phyloP scores from a whole-genome alignment of 2,329 filamentous ascomycete genomes.

The Hymenoscyphus occultus region DNA sequence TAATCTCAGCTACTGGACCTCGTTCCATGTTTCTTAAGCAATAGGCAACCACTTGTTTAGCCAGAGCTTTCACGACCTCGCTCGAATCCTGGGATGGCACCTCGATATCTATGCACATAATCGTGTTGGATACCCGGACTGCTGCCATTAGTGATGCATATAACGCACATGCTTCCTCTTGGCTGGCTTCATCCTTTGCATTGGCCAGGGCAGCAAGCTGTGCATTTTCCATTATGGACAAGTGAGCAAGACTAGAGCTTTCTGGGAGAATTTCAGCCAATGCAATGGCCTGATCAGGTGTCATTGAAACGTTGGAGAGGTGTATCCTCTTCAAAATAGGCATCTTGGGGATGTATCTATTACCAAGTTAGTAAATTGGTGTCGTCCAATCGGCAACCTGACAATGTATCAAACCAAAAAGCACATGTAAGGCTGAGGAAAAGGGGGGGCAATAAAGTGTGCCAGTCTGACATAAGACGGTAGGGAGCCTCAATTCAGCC shows the following conservation, averaged over 20 bases:
- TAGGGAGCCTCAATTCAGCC: conserved; percentile 12
- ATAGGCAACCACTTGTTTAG: conserved; percentile 92
- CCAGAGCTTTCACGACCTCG: conserved; percentile 86
- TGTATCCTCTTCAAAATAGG: conserved; percentile 77
- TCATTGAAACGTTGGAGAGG: conserved; percentile 78
- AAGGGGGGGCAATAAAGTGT: not conserved
- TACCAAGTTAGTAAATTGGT: conserved; percentile 23
- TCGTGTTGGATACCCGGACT: conserved; percentile 74
- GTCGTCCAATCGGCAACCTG: conserved; percentile 7
- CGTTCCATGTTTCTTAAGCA: conserved; percentile 88
- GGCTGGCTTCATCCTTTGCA: conserved; percentile 71
- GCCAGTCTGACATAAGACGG: conserved; percentile 14
- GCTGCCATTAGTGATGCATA: conserved; percentile 91
- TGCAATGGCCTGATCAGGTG: conserved; percentile 83
- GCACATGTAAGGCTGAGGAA: conserved; percentile 7
- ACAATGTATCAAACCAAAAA: not conserved
- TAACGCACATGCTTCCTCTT: conserved; percentile 91
- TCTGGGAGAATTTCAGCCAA: conserved; percentile 89
- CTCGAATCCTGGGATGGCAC: conserved; percentile 77
- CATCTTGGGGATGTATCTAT: conserved; percentile 74
- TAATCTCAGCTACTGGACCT: conserved; percentile 64
- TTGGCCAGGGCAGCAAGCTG: conserved; percentile 67
- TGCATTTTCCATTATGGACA: conserved; percentile 82
- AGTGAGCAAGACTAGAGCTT: conserved; percentile 73
- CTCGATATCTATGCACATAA: conserved; percentile 90